Evolutionary conservation across 2,329 filamentous ascomycete species (phyloP), one percentile per base, ranked within the genome.

Genomic region (Orbilia ellipsospora): DNA sequence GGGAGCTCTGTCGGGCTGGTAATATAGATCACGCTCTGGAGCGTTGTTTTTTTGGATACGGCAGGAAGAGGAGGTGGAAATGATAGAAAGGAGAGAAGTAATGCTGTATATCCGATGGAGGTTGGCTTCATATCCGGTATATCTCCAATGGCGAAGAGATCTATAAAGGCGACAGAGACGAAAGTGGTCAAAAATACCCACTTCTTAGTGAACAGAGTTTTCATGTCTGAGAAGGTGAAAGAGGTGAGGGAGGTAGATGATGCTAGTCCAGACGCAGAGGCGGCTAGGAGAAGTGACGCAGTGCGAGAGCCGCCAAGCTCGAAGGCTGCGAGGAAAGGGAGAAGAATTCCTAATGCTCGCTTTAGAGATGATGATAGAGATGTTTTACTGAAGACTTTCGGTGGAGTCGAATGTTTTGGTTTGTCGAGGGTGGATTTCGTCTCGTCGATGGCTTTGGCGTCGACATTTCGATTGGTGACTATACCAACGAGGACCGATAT

Each of bases 221-320:
- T 75, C 4, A 69, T 31, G 8, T 69, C 72, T 15, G 60, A 44
- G 31, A 75, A 75, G 2, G 51, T 51, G 8, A 75, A 50, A 5
- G 40, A 48, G 4, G 70, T 60, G 8, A 60, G 70, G 26, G 57
- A 55, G 2, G 40, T 45, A 16, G 40, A 40, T 4, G 61, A 67
- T 4, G 56, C 51, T 5, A 72, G 15, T 16, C 67, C 67, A 1
- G 66, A 62, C 0, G 61, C 67, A n/a, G 65, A 67, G 15, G 66
- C 66, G 13, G 45, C 65, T 31, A 77, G 66, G 1, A 77, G 66
- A 4, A 77, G 51, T 3, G 23, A 26, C 0, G 73, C 55, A 0
- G 73, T 66, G 6, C 73, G 65, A 15, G 66, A 70, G 6, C 73
- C 73, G 7, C 73, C 73, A 4, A 77, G 73, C 12, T 77, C 73